phyloP scores from a whole-genome alignment of 2,329 filamentous ascomycete species.

The Cercospora zeina region DNA sequence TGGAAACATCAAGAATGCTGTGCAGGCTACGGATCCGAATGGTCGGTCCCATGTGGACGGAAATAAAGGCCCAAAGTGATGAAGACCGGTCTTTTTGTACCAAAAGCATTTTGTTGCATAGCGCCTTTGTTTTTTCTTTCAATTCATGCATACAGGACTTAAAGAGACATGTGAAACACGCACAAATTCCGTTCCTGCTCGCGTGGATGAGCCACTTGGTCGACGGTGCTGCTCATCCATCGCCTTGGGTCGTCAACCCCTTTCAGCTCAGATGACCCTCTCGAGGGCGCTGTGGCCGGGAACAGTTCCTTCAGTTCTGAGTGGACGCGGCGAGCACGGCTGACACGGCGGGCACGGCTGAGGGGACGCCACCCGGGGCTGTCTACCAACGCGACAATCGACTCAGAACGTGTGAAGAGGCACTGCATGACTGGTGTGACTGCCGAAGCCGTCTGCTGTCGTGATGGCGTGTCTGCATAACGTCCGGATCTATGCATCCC shows the following conservation, averaged over 20 bases:
- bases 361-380: too few relatives aligned
- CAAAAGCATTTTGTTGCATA: conserved; percentile 2
- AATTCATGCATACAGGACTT: not conserved
- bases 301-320: too few relatives aligned
- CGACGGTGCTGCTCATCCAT: too few relatives aligned
- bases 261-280: too few relatives aligned
- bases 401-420: not conserved
- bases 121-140: not conserved
- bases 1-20: conserved; percentile 26
- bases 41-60: conserved; percentile 3
- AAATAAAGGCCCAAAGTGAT: not conserved
- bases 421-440: not conserved
- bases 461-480: conserved; percentile 5
- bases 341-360: too few relatives aligned
- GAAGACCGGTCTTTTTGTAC: not conserved
- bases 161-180: too few relatives aligned
- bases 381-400: too few relatives aligned
- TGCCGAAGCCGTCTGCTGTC: conserved; percentile 5
- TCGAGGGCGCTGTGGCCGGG: too few relatives aligned
- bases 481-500: not conserved
- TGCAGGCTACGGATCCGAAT: conserved; percentile 2
- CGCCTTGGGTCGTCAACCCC: too few relatives aligned
- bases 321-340: too few relatives aligned
- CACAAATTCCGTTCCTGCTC: too few relatives aligned
- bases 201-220: too few relatives aligned